Evolutionary conservation across 139 green algal species (phyloP).

Genomic region (Raphidocelis subcapitata): DNA sequence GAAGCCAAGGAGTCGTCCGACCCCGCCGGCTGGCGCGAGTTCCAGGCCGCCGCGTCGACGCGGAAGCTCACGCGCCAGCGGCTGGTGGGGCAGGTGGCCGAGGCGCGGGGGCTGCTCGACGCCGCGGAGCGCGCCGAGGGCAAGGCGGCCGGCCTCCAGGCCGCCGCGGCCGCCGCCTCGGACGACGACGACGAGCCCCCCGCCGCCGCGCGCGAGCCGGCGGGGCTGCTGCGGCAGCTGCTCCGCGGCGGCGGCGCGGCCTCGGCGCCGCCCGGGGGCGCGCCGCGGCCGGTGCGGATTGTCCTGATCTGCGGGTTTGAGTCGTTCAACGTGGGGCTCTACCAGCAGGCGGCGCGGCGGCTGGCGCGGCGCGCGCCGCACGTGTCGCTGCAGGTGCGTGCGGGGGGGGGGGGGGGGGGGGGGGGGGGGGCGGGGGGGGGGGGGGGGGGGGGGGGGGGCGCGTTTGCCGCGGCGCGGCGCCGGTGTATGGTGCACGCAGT

Average conservation of each 20-base stretch:
- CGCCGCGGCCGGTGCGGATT: constrained; percentile 66
- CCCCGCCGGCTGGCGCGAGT: constrained; percentile 48
- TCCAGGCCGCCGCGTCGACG: constrained; percentile 50
- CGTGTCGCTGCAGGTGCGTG: constrained; percentile 37
- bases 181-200: not conserved
- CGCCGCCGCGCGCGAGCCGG: not conserved
- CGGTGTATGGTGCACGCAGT: too few relatives aligned
- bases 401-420: not conserved
- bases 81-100: constrained; percentile 46
- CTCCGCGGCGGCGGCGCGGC: not conserved
- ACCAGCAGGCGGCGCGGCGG: too few relatives aligned
- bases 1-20: constrained; percentile 42
- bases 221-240: not conserved
- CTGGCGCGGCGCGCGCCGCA: too few relatives aligned
- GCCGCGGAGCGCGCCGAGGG: constrained; percentile 24
- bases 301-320: constrained; percentile 97
- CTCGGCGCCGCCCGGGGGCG: too few relatives aligned
- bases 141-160: constrained; percentile 5
- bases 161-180: not conserved
- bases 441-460: too few relatives aligned
- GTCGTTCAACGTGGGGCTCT: constrained; percentile 97
- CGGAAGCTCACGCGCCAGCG: constrained; percentile 68
- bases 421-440: too few relatives aligned
- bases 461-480: too few relatives aligned
- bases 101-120: constrained; percentile 33